phyloP scores from a whole-genome alignment of 371 early-diverging fungal genomes.

The Mortierella sp. region DNA sequence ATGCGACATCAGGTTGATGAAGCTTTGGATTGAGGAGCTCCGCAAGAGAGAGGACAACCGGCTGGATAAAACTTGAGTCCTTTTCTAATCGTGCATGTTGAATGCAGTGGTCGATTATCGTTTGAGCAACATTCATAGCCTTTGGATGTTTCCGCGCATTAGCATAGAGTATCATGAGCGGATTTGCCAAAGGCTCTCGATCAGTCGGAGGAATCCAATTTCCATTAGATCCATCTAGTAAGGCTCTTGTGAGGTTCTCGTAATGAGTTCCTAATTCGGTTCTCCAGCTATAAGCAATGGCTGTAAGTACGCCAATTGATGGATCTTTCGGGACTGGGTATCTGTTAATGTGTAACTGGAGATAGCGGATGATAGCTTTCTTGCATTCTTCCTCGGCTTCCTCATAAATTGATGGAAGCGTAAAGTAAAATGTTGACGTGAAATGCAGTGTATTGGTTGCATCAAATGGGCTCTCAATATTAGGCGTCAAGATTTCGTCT shows the following conservation, averaged over 20 bases:
- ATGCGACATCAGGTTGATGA: slow-evolving; percentile 8
- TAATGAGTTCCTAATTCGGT: not conserved
- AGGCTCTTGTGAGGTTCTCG: not conserved
- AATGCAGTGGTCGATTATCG: slow-evolving; percentile 20
- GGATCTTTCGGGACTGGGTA: no score
- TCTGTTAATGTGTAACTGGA: slow-evolving; percentile 4
- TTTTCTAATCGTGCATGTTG: not conserved
- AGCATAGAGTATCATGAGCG: not conserved
- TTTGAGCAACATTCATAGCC: not conserved
- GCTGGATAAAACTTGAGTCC: not conserved
- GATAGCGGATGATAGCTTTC: slow-evolving; percentile 1
- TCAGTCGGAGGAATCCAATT: not conserved
- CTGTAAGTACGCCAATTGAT: no score
- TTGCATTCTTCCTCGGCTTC: not conserved
- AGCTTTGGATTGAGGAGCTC: not conserved
- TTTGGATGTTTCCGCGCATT: not conserved
- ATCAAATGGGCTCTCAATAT: not conserved
- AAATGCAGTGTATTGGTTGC: not conserved
- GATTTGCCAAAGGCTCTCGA: not conserved
- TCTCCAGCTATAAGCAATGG: no score
- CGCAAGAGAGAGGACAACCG: not conserved
- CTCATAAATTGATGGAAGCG: slow-evolving; percentile 12
- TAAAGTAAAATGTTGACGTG: slow-evolving; percentile 9
- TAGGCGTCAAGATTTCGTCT: not conserved
- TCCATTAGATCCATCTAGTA: not conserved